Evolutionary conservation across 805 yeast genomes (phyloP).

Genomic region (Candida arabinofermentans): DNA sequence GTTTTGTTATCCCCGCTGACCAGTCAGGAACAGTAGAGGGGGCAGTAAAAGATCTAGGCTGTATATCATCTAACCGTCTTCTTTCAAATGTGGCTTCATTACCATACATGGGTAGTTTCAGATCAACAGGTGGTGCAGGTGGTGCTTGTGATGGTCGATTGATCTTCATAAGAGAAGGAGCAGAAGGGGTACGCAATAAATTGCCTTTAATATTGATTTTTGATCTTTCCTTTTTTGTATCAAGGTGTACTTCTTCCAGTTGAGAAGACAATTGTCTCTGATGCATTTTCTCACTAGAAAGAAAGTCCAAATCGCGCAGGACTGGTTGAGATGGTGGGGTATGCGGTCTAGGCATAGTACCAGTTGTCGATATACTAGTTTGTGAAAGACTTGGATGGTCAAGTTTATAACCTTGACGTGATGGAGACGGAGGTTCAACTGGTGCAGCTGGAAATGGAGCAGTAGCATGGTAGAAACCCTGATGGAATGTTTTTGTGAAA

Average conservation of each 20-base stretch:
- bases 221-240: neutral
- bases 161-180: conserved; percentile 12
- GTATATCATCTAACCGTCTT: neutral
- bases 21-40: neutral
- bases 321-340: too few species aligned
- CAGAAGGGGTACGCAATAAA: conserved; percentile 18
- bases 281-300: too few species aligned
- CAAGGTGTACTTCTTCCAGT: neutral
- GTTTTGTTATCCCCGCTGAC: too few species aligned
- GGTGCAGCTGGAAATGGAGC: conserved; percentile 13
- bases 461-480: conserved; percentile 17
- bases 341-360: too few species aligned
- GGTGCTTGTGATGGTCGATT: conserved; percentile 5
- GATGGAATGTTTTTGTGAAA: conserved; percentile 19
- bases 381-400: too few species aligned
- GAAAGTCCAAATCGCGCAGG: too few species aligned
- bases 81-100: neutral
- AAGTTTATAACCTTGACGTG: neutral
- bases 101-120: neutral
- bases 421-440: conserved; percentile 9
- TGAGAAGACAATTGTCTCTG: neutral
- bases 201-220: conserved; percentile 1
- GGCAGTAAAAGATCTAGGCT: neutral
- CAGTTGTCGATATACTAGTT: too few species aligned
- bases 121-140: conserved; percentile 4